Evolutionary conservation across 176 grass and related monocot species (phyloP), one percentile per base, ranked within the genome.

Genomic region (Cymbopogon citratus): DNA sequence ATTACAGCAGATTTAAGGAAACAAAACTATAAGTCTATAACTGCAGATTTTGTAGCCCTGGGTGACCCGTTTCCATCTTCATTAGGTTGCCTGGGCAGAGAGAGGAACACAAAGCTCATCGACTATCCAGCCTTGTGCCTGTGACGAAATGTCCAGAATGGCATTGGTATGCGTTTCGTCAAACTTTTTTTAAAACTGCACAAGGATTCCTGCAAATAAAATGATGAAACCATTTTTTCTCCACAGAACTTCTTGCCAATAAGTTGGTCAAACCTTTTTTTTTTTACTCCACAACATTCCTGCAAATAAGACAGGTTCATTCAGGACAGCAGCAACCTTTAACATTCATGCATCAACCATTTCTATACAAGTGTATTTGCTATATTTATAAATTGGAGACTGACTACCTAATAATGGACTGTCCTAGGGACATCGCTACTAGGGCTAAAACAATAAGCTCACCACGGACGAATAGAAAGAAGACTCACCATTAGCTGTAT

Each of bases 401-500:
- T 23, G 59, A 44, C 49, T 77, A 66, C 8, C 38, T 39, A 62
- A 27, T 52, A 15, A n/a, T 71, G 64, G 25, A 45, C 51, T 71
- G 1, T 41, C 54, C 12, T 13, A 66, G 48, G 26, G 45, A 80
- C 33, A 57, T n/a, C 25, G 7, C 28, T 15, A 46, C n/a, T 46
- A 66, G 15, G 11, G 11, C 14, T 67, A 77, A 69, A 40, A 80
- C 9, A 19, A 1, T 51, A 4, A 15, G 38, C 70, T 36, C 11
- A 26, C 25, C 29, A 57, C 13, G 14, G 18, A 70, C 2, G 81
- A 54, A 76, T 48, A 25, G 15, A 84, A 60, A 26, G 16, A 88
- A 74, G 35, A 85, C 74, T 89, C 40, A 93, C 87, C 92, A 19
- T 80, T 89, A 71, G 73, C 29, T 71, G 41, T 51, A 24, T 91